Conservation (phyloP, 306 rosid species). For the Heteromeles arbutifolia region DNA sequence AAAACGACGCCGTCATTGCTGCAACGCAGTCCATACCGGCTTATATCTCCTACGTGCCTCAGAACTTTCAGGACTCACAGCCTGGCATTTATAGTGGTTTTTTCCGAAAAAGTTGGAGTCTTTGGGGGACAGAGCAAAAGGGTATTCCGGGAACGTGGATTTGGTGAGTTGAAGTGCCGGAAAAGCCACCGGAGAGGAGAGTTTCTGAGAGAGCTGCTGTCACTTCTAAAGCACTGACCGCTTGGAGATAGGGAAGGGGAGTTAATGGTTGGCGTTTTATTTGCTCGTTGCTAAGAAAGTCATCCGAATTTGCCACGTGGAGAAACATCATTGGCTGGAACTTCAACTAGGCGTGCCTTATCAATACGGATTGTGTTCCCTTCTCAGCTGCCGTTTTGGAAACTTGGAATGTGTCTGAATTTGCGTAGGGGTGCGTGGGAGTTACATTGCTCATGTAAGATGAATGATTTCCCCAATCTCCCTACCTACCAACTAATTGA, state of each 20-base stretch:
- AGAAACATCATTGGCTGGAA: neutral
- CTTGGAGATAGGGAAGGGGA: conserved; percentile 17
- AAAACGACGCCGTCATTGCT: conserved; percentile 63
- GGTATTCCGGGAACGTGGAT: neutral
- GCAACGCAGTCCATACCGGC: conserved; percentile 66
- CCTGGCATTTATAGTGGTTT: neutral
- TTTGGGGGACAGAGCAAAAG: neutral
- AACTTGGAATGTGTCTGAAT: neutral
- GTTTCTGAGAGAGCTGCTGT: no score
- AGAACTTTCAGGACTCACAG: neutral
- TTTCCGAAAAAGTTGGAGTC: neutral
- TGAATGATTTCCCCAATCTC: neutral
- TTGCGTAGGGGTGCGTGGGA: neutral
- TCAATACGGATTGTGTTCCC: neutral
- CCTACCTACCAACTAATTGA: no score
- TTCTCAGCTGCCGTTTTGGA: neutral
- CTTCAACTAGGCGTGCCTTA: conserved; percentile 14
- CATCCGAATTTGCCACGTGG: conserved; percentile 40
- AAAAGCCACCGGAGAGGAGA: no score
- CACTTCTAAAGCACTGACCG: neutral
- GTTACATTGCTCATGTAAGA: neutral
- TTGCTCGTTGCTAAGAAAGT: conserved; percentile 19
- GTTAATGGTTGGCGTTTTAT: conserved; percentile 30
- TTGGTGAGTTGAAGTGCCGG: neutral
- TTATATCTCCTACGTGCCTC: neutral